Base-by-base conservation (phyloP, 331 rosid genomes). In the Spiraea crenata region DNA sequence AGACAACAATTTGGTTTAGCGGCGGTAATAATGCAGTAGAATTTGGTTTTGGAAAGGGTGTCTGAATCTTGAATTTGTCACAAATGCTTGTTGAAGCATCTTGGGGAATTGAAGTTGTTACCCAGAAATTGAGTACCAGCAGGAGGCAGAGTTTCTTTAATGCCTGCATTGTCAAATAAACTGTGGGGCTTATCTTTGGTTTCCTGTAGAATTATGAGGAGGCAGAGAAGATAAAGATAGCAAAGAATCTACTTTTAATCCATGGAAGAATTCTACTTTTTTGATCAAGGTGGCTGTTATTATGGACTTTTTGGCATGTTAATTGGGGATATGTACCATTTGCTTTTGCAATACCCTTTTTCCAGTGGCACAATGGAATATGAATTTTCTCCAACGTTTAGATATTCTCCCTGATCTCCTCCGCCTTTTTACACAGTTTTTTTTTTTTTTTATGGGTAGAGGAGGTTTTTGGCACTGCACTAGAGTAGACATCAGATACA, bases 1-100 rank as follows among this genome's bases (percentile, higher is more conserved):
- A 90, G 1, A 84, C 60, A 55, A 84, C 75, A 73, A 81, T 82
- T 72, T 19, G 77, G 57, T 71, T 65, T 54, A 87, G 31, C 9
- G 69, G 77, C 62, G 64, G 80, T 49, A 86, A 58, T 19, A 80
- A 42, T 19, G 25, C 58, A 20, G 73, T 82, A 58, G 79, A 77
- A 73, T 66, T 82, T 41, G 81, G 63, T 37, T 70, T 66, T 42
- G 72, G 59, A 76, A 84, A 80, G 52, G 78, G 77, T 7, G 74
- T 14, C 72, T 70, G 68, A 35, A 78, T 70, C 54, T 37, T 63
- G 41, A 79, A 68, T 66, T 83, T 78, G 2, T 81, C 83, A 75
- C 80, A 82, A 73, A 75, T 70, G 47, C 35, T 81, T 60, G 67
- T 69, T 42, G 74, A 79, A 62, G 69, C 57, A 66, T 45, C 34